These are phyloP conservation scores for Penicillium malachiteum DNA, from an alignment of 495 filamentous ascomycete species.

Conservation along the genomic window DNA sequence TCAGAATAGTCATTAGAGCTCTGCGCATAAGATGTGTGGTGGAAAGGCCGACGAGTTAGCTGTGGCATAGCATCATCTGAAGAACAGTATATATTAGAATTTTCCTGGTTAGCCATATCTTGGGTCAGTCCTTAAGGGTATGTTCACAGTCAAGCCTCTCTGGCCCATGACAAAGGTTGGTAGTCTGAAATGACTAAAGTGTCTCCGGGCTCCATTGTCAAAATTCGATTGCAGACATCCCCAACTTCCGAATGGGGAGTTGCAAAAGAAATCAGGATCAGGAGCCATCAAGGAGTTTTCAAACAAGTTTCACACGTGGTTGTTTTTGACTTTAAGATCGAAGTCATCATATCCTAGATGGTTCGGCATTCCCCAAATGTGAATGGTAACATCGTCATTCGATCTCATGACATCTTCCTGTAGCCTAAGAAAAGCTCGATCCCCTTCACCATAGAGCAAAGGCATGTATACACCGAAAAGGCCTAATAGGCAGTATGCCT, in stretches of 20 bases:
- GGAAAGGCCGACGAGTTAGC: no score
- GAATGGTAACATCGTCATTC: neutral
- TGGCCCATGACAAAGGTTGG: neutral
- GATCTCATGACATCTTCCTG: neutral
- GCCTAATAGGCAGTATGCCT: neutral
- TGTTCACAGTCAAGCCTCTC: neutral
- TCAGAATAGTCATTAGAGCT: no score
- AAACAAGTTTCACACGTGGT: no score
- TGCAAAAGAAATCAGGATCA: neutral
- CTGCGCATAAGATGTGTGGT: no score
- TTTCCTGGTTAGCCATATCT: no score
- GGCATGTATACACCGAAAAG: neutral
- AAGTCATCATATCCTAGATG: neutral
- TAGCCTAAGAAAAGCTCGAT: neutral
- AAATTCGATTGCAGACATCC: no score
- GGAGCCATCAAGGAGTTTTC: no score
- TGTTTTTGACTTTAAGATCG: neutral
- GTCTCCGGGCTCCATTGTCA: no score
- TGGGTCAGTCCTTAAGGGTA: neutral
- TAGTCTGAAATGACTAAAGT: no score
- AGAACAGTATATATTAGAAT: no score
- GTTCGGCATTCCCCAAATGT: neutral
- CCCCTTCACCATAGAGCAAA: neutral
- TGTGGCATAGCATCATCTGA: no score
- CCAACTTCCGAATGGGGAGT: no score